Conservation (phyloP, 2,329 filamentous ascomycete species). For the Phaeosphaeriaceae sp. region DNA sequence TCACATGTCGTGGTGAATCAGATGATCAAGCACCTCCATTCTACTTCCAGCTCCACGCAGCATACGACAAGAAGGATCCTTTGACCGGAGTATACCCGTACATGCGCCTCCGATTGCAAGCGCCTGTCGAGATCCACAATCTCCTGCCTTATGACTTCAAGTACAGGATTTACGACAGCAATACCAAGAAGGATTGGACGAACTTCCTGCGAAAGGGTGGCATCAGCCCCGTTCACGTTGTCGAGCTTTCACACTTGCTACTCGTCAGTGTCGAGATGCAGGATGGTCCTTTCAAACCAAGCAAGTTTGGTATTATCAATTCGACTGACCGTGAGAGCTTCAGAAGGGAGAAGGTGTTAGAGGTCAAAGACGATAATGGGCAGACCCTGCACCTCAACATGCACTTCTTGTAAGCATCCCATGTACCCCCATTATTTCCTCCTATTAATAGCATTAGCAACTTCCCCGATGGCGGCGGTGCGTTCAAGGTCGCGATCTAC, state of each 20-base stretch:
- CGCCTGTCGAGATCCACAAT: slow-evolving; percentile 93
- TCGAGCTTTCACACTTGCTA: slow-evolving; percentile 91
- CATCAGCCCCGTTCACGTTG: slow-evolving; percentile 95
- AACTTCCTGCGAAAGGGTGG: slow-evolving; percentile 97
- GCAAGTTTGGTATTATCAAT: slow-evolving; percentile 98
- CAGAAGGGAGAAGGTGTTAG: slow-evolving; percentile 77
- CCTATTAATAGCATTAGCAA: slow-evolving; percentile 52
- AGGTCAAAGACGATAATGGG: slow-evolving; percentile 84
- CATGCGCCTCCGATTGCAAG: slow-evolving; percentile 91
- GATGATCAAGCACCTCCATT: slow-evolving; percentile 81
- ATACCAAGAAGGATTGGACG: slow-evolving; percentile 98
- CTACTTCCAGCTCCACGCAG: slow-evolving; percentile 94
- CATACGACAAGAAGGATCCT: slow-evolving; percentile 83
- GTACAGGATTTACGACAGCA: slow-evolving; percentile 98
- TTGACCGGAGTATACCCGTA: slow-evolving; percentile 87
- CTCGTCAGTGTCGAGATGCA: slow-evolving; percentile 95
- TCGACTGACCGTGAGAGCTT: slow-evolving; percentile 88
- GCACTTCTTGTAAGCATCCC: slow-evolving; percentile 83
- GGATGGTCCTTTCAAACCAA: slow-evolving; percentile 91
- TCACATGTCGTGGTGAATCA: slow-evolving; percentile 86
- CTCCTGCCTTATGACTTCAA: slow-evolving; percentile 98
- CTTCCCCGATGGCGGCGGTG: slow-evolving; percentile 89
- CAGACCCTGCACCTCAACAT: slow-evolving; percentile 81
- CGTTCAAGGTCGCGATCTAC: slow-evolving; percentile 94
- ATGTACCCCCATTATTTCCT: not conserved